Base-by-base conservation (phyloP, 495 filamentous ascomycete species). In the Durotheca rogersii region DNA sequence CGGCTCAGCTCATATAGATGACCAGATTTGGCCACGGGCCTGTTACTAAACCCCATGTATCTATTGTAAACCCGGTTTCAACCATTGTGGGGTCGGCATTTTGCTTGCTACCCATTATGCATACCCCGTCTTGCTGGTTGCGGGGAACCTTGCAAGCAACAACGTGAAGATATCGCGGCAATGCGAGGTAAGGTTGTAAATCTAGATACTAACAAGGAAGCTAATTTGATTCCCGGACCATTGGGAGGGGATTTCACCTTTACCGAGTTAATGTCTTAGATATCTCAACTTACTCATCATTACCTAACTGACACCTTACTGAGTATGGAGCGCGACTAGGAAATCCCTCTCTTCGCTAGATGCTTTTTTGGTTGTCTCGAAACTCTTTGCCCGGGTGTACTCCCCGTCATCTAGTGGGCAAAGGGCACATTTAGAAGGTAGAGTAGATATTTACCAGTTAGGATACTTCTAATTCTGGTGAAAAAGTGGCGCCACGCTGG, bases 91-190 rank as follows among this genome's bases (percentile, higher is more conserved):
- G 31, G 55, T 27, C 25, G 16, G 34, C 1, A 17, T 12, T 11
- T 20, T 42, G 40, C 43, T 9, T 15, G 11, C 39, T 34, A 36
- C 39, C n/a, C 29, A 42, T 53, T 45, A 37, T 38, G 35, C 35
- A 30, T 37, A 31, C 18, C 40, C 12, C 6, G 37, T 39, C 25
- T 21, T 17, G 16, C 32, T 25, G 44, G 54, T 42, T 59, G 50
- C 50, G 56, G 56, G 56, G 56, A 59, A 59, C 56, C 56, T 54
- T 54, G 56, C 45, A 46, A 36, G n/a, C 36, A 39, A 15, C 19
- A n/a, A 46, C 34, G 12, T 59, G 56, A 59, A 47, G 56, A 31
- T 31, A 59, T 59, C 56, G 40, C 56, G 56, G 56, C 56, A 59
- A 23, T 59, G 44, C 11, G 23, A 45, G 23, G 35, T 18, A 29